Evolutionary conservation across 2,329 filamentous ascomycete genomes (phyloP).

Genomic region (Aspergillus glaucus): DNA sequence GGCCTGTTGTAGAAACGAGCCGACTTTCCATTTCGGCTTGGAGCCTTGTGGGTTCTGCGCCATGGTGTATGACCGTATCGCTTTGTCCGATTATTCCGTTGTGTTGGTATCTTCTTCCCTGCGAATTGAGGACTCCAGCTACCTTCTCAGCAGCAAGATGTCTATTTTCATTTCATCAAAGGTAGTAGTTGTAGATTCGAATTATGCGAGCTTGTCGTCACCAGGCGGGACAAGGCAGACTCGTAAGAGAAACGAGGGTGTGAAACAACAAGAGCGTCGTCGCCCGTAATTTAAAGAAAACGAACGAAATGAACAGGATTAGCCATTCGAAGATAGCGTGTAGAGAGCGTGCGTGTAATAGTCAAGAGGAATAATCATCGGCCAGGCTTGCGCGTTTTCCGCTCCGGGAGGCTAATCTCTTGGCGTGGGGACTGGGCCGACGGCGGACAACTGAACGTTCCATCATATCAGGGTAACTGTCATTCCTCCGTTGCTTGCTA

Average conservation of each 20-base stretch:
- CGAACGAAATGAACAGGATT: neutral
- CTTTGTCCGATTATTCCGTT: neutral
- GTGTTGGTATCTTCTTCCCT: neutral
- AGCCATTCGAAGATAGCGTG: neutral
- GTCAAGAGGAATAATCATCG: neutral
- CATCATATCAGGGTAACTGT: neutral
- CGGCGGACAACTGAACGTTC: neutral
- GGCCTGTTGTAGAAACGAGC: conserved; percentile 72
- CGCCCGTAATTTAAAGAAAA: neutral
- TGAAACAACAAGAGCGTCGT: neutral
- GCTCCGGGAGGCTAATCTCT: neutral
- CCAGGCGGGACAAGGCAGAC: neutral
- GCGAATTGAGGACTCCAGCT: neutral
- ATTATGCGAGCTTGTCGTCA: neutral
- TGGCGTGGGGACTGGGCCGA: neutral
- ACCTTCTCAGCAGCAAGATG: conserved; percentile 8
- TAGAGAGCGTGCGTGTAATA: neutral
- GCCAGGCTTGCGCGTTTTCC: neutral
- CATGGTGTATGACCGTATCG: conserved; percentile 16
- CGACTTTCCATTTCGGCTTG: conserved; percentile 62
- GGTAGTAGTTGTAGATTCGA: conserved; percentile 1
- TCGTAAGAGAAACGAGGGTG: neutral
- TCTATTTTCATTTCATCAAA: conserved; percentile 6
- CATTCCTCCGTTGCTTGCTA: conserved; percentile 2
- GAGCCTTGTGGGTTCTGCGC: conserved; percentile 34